Percentiles rank a stretch among this genome's conserved stretches.
These are phyloP conservation scores for Halophytophthora batemanensis DNA, from an alignment of 352 stramenopile species.

Conservation along the genomic window DNA sequence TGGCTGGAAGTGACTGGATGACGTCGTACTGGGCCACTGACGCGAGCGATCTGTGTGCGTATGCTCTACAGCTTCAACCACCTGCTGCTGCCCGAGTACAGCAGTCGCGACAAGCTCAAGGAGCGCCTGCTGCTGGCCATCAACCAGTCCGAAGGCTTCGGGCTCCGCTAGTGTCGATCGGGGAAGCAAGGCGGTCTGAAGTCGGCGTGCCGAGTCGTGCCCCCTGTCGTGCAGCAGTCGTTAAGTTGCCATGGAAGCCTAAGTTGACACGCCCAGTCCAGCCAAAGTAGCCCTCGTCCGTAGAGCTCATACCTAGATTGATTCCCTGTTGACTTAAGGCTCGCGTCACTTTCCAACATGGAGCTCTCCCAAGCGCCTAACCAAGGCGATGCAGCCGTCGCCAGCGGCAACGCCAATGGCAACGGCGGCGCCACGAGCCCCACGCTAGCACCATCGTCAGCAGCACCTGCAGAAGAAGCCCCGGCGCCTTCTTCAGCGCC, in stretches of 20 bases:
- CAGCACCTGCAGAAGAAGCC: neutral
- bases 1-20: neutral
- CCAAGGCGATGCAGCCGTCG: neutral
- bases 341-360: neutral
- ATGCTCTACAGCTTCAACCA: slow-evolving; percentile 76
- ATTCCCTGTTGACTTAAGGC: neutral
- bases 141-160: slow-evolving; percentile 81
- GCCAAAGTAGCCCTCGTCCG: neutral
- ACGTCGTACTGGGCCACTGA: slow-evolving; percentile 3
- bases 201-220: neutral
- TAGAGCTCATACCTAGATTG: neutral
- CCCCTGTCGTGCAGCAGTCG: no score
- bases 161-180: slow-evolving; percentile 47
- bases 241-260: neutral
- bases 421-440: neutral
- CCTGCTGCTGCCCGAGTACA: slow-evolving; percentile 84
- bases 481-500: neutral
- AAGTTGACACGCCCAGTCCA: neutral
- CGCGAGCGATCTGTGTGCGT: slow-evolving; percentile 10
- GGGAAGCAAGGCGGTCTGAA: neutral
- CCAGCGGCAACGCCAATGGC: neutral
- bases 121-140: slow-evolving; percentile 80
- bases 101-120: slow-evolving; percentile 70
- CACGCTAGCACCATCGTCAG: neutral
- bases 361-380: neutral